These are phyloP conservation scores for Nigrospora oryzae DNA, from an alignment of 2,329 filamentous ascomycete genomes.

Conservation along the genomic window DNA sequence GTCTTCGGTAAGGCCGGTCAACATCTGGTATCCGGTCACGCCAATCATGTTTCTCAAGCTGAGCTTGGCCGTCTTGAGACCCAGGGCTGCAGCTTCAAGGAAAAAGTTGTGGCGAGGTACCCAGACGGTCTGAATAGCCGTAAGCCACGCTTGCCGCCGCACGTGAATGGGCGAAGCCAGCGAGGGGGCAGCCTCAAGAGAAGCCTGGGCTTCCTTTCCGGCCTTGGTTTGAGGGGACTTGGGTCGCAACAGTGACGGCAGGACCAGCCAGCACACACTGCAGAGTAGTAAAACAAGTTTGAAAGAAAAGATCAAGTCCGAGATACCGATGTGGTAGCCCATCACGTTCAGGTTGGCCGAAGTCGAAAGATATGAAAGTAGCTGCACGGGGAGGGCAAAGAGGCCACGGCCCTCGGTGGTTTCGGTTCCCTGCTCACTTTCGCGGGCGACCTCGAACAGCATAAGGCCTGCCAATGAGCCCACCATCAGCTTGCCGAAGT, in stretches of 20 bases:
- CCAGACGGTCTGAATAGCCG: slow-evolving; percentile 85
- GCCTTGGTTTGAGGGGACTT: slow-evolving; percentile 44
- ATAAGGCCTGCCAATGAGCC: slow-evolving; percentile 87
- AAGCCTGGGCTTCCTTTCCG: slow-evolving; percentile 23
- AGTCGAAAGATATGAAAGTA: slow-evolving; percentile 40
- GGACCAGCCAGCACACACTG: slow-evolving; percentile 43
- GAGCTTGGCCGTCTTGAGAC: slow-evolving; percentile 74
- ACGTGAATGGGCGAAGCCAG: slow-evolving; percentile 77
- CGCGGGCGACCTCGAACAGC: slow-evolving; percentile 73
- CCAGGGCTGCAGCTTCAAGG: slow-evolving; percentile 73
- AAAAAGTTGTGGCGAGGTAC: slow-evolving; percentile 82
- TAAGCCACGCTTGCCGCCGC: slow-evolving; percentile 83
- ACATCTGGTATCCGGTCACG: slow-evolving; percentile 63
- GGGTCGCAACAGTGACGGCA: slow-evolving; percentile 45
- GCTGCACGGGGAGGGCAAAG: slow-evolving; percentile 52
- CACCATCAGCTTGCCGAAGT: slow-evolving; percentile 76
- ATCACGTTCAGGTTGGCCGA: slow-evolving; percentile 42
- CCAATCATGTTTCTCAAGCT: slow-evolving; percentile 73
- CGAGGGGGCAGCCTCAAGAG: slow-evolving; percentile 53
- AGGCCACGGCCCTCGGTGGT: slow-evolving; percentile 58
- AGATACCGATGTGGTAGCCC: slow-evolving; percentile 40
- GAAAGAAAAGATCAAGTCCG: slow-evolving; percentile 39
- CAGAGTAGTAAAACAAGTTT: slow-evolving; percentile 45
- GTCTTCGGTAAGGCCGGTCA: slow-evolving; percentile 75
- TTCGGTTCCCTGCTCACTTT: slow-evolving; percentile 57